Percentiles rank a stretch among this genome's conserved stretches.
Conservation (phyloP, 139 green algal species). For the Auxenochlorella pyrenoidosa region DNA sequence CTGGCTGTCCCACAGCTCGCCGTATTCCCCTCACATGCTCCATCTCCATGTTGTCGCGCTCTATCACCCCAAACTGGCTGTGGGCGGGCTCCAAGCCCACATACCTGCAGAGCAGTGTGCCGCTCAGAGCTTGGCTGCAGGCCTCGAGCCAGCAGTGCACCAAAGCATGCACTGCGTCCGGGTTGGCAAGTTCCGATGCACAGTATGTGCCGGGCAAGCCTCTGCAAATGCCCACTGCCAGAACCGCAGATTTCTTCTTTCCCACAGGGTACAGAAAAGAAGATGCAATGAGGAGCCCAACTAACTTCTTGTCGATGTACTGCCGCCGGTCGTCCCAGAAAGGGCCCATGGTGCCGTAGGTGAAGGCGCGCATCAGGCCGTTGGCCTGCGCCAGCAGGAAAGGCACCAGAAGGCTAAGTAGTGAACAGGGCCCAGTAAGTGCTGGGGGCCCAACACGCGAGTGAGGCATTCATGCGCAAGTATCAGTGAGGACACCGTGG, state of each 20-base stretch:
- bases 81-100: neutral
- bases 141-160: no score
- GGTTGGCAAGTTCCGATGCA: neutral
- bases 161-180: no score
- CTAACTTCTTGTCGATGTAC: neutral
- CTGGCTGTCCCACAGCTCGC: no score
- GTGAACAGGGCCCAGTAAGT: no score
- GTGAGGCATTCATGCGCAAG: no score
- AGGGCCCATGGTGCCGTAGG: slow-evolving; percentile 2
- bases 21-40: neutral
- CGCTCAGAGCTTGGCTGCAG: neutral
- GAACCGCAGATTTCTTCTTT: no score
- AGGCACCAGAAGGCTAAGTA: neutral
- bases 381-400: neutral
- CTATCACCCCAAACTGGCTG: neutral
- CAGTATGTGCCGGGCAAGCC: neutral
- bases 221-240: neutral
- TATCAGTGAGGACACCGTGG: no score
- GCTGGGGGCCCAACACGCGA: no score
- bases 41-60: neutral
- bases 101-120: neutral
- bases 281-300: neutral
- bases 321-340: slow-evolving; percentile 12
- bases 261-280: no score
- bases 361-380: neutral